Base-by-base conservation (phyloP, 2,329 filamentous ascomycete species). In the Sphaerulina vaccinii region DNA sequence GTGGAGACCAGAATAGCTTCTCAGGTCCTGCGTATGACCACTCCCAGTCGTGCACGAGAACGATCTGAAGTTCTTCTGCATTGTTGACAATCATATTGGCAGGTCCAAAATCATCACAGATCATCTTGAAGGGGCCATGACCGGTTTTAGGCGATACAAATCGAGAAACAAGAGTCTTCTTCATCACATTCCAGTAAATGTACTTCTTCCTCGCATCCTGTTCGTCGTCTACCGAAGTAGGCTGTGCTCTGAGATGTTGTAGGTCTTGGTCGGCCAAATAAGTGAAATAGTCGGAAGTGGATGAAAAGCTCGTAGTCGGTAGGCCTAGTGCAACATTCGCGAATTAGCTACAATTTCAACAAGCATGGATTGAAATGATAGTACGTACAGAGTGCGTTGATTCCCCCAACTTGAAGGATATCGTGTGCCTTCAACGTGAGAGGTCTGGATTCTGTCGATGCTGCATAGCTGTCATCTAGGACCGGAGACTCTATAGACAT, bases 171-270 rank as follows among this genome's bases (percentile, higher is more conserved):
- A 52, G 42, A 21, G 21, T 21, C 19, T 23, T 16, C 21, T 23
- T 16, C 21, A 54, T 22, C 18, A 46, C 46, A 15, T 37, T 54
- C 46, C 46, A 54, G 36, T 50, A 37, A 18, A 65, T 56, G 42
- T 60, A 66, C 40, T 62, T 62, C 21, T 58, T 40, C 36, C 59
- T 50, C 18, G 62, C 65, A 49, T 67, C 64, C 29, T 59, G 52
- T 38, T 37, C 56, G 45, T 55, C 50, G 24, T 57, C 57, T 23
- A 58, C 52, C 16, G 64, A 60, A 48, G 64, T 66, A 4, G 47
- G 58, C 41, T 66, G 63, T 29, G 59, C 51, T 13, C 49, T 41
- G 19, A 67, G 53, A 36, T 67, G 62, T 38, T 52, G 47, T 22
- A 57, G 48, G 39, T 65, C 59, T 29, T 63, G 57, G 16, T 59